Evolutionary conservation across 129 eudicot species (phyloP), one percentile per base, ranked within the genome.

Genomic region (Flaveria bidentis): DNA sequence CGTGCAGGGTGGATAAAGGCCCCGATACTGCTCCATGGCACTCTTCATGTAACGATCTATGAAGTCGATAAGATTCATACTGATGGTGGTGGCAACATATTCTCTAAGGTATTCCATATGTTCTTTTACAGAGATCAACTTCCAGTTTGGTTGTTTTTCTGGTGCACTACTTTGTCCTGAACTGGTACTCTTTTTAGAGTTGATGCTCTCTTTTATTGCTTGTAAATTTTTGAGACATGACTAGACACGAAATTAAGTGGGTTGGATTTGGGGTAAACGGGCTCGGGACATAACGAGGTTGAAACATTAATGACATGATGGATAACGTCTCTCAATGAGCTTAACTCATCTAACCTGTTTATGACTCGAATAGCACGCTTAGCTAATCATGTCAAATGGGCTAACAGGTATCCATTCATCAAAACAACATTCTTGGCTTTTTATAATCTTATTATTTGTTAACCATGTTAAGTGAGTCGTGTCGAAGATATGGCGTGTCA

Each of bases 31-130:
- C 76, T 81, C n/a, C 84, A 81, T 69, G 84, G 81, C 16, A 81
- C 84, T 81, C 81, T 81, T 68, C 84, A 81, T 69, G 84, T 60
- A 2, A 81, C 84, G 41, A 60, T 81, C 25, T 81, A 81, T 64
- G 84, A 81, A 76, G 84, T 81, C 23, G 81, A 81, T 76, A 81
- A 75, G 64, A 64, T 81, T 57, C 41, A 70, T 12, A 1, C 4
- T 0, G 2, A 18, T 51, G 61, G 83, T 64, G 78, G 83, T 18
- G 33, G 62, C 15, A 80, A 80, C 70, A 73, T 80, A 44, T 74
- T 74, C 44, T 11, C 56, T 28, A 80, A 80, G 84, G 84, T 80
- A 80, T 66, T 39, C 42, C 65, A 14, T 47, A 57, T 28, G 50
- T 57, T 69, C 45, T 57, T 14, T 68, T 36, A 36, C 1, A 1